phyloP scores from a whole-genome alignment of 352 stramenopile genomes.

The Globisporangium splendens region DNA sequence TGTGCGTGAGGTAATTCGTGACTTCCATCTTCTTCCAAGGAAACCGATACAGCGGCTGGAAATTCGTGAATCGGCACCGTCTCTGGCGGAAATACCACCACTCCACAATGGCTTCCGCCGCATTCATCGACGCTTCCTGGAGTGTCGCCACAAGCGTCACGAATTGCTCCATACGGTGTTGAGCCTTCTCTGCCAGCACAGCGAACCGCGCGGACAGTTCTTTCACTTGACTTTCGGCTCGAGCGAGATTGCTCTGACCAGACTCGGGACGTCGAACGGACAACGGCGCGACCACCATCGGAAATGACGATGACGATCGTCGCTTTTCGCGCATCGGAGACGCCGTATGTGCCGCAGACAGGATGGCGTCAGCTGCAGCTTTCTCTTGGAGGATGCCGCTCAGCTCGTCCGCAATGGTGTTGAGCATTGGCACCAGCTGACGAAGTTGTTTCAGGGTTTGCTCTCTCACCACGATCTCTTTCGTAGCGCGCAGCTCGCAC shows the following conservation, averaged over 20 bases:
- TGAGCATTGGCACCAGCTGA: slow-evolving; percentile 18
- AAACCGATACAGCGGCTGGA: slow-evolving; percentile 41
- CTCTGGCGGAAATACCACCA: slow-evolving; percentile 35
- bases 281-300: slow-evolving; percentile 1
- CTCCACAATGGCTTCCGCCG: slow-evolving; percentile 39
- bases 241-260: slow-evolving; percentile 1
- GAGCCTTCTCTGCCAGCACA: slow-evolving; percentile 21
- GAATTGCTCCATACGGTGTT: slow-evolving; percentile 29
- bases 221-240: slow-evolving; percentile 6
- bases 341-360: not conserved
- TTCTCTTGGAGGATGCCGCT: slow-evolving; percentile 21
- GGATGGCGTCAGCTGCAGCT: slow-evolving; percentile 12
- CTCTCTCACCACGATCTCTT: slow-evolving; percentile 59
- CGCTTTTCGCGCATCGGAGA: slow-evolving; percentile 10
- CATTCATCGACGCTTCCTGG: slow-evolving; percentile 27
- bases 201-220: slow-evolving; percentile 11
- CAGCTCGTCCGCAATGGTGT: slow-evolving; percentile 29
- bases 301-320: slow-evolving; percentile 4
- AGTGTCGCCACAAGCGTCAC: slow-evolving; percentile 22
- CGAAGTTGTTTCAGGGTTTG: slow-evolving; percentile 47
- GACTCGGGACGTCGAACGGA: slow-evolving; percentile 10
- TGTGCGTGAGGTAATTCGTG: slow-evolving; percentile 46
- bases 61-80: slow-evolving; percentile 29
- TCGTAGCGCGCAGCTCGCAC: slow-evolving; percentile 45
- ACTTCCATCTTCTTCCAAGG: slow-evolving; percentile 32